phyloP scores from a whole-genome alignment of 2,329 filamentous ascomycete species.

The Penicillium sp. region DNA sequence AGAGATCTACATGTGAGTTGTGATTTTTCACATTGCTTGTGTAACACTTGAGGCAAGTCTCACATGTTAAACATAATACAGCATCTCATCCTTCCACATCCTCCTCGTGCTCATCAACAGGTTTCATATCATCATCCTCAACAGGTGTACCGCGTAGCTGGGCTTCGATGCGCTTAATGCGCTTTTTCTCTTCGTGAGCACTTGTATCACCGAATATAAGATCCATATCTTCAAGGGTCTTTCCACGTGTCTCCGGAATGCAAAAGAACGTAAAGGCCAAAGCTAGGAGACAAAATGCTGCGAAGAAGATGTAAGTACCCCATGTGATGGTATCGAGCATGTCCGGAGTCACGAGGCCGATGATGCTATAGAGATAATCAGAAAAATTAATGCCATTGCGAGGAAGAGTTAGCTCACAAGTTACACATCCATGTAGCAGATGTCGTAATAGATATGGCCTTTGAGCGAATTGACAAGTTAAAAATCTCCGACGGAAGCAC shows the following conservation, averaged over 20 bases:
- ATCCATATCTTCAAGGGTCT: constrained; percentile 58
- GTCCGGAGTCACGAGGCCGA: constrained; percentile 37
- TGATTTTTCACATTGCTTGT: too few relatives aligned
- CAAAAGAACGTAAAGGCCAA: constrained; percentile 35
- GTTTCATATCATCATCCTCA: constrained; percentile 21
- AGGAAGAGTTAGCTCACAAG: constrained; percentile 26
- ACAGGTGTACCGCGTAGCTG: constrained; percentile 31
- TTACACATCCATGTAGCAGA: constrained; percentile 42
- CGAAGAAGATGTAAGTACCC: constrained; percentile 43
- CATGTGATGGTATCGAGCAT: constrained; percentile 39
- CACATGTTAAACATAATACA: not conserved
- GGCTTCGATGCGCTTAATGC: constrained; percentile 40
- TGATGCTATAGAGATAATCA: constrained; percentile 25
- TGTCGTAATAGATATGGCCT: constrained; percentile 40
- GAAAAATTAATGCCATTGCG: not conserved
- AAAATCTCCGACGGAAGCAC: constrained; percentile 42
- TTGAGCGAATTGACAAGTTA: constrained; percentile 38
- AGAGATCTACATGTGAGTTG: too few relatives aligned
- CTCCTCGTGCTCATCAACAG: constrained; percentile 24
- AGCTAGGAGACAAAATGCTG: constrained; percentile 37
- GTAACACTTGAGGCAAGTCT: too few relatives aligned
- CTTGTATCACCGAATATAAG: constrained; percentile 43
- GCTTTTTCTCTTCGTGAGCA: constrained; percentile 38
- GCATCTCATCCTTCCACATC: not conserved
- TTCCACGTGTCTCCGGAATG: constrained; percentile 37